A percentile compares a stretch with the other conserved stretches of the same genome.
Conservation (phyloP, 208 protist genomes). For the Leishmania lainsoni region DNA sequence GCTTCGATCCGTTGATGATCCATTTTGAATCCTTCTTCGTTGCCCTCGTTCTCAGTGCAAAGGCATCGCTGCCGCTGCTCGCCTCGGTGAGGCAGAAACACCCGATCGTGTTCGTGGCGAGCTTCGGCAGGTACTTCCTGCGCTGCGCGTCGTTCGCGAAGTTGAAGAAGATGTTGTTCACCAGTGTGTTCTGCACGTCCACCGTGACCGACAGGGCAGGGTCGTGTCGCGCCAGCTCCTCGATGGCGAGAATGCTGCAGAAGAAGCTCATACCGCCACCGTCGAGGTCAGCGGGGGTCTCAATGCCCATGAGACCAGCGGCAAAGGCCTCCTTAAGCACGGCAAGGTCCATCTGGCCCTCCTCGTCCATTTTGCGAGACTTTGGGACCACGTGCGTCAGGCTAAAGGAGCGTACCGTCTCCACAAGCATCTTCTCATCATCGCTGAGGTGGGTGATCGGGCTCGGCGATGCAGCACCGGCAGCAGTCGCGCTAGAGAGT, state of each 20-base stretch:
- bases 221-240: slow-evolving; percentile 90
- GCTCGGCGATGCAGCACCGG: slow-evolving; percentile 23
- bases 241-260: slow-evolving; percentile 80
- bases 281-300: slow-evolving; percentile 61
- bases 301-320: slow-evolving; percentile 88
- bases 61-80: slow-evolving; percentile 90
- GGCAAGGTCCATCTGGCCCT: slow-evolving; percentile 57
- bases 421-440: slow-evolving; percentile 74
- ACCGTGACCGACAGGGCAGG: slow-evolving; percentile 85
- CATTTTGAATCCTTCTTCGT: slow-evolving; percentile 82
- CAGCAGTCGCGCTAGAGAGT: slow-evolving; percentile 7
- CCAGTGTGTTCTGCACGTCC: slow-evolving; percentile 93
- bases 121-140: slow-evolving; percentile 87
- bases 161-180: slow-evolving; percentile 88
- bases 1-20: slow-evolving; percentile 94
- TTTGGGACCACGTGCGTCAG: slow-evolving; percentile 63
- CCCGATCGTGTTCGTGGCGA: slow-evolving; percentile 83
- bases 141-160: slow-evolving; percentile 81
- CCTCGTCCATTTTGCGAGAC: slow-evolving; percentile 82
- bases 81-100: slow-evolving; percentile 93
- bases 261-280: slow-evolving; percentile 82
- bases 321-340: slow-evolving; percentile 78
- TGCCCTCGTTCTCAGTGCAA: slow-evolving; percentile 89
- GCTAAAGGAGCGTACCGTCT: slow-evolving; percentile 74
- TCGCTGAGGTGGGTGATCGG: slow-evolving; percentile 55